Conservation (phyloP, 2,329 filamentous ascomycete genomes). For the Aspergillus hiratsukae region DNA sequence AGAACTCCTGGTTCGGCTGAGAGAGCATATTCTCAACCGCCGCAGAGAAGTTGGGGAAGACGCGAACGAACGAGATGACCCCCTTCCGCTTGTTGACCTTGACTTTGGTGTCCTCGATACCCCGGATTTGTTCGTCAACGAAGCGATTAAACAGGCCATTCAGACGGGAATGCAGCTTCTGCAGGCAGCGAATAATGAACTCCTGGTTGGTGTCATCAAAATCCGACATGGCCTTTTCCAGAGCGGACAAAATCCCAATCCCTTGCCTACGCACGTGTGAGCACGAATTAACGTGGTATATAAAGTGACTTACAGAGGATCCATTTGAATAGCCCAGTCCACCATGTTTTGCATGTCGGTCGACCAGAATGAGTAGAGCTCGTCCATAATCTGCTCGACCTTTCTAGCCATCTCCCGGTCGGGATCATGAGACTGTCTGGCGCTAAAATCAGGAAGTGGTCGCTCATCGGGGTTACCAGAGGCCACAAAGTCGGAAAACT, state of each 20-base stretch:
- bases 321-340: slow-evolving; percentile 74
- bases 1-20: slow-evolving; percentile 49
- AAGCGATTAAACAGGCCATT: slow-evolving; percentile 78
- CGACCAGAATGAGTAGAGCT: slow-evolving; percentile 78
- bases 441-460: slow-evolving; percentile 66
- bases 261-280: slow-evolving; percentile 64
- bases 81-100: slow-evolving; percentile 98
- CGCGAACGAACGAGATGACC: slow-evolving; percentile 89
- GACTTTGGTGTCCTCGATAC: slow-evolving; percentile 96
- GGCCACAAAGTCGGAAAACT: slow-evolving; percentile 77
- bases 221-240: slow-evolving; percentile 74
- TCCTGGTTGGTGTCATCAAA: slow-evolving; percentile 91
- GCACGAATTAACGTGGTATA: no score
- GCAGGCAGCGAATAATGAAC: slow-evolving; percentile 73
- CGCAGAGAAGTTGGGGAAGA: slow-evolving; percentile 81
- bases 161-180: slow-evolving; percentile 72
- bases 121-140: slow-evolving; percentile 88
- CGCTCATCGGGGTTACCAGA: slow-evolving; percentile 63
- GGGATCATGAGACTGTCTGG: slow-evolving; percentile 76
- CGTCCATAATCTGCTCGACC: slow-evolving; percentile 83
- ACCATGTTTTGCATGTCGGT: slow-evolving; percentile 73
- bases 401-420: slow-evolving; percentile 80
- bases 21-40: slow-evolving; percentile 80
- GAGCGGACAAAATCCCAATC: slow-evolving; percentile 73
- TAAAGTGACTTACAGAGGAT: slow-evolving; percentile 83